Evolutionary conservation across 75 land plant genomes (phyloP).

Genomic region (Sequoiadendron giganteum): DNA sequence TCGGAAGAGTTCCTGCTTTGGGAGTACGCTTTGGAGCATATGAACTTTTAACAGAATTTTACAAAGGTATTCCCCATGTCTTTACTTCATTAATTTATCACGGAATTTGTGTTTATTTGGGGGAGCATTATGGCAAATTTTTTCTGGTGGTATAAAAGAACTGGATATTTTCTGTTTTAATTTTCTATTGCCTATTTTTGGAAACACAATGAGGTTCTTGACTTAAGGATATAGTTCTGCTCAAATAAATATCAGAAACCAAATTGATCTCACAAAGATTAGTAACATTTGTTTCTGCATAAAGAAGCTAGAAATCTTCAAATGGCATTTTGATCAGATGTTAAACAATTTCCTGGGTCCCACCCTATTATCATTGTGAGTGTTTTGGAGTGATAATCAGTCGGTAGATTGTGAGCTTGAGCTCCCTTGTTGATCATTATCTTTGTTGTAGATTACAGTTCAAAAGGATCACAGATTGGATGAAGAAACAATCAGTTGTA

Average conservation of each 20-base stretch:
- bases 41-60: constrained; percentile 66
- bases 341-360: background rate
- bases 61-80: constrained; percentile 40
- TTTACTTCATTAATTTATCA: background rate
- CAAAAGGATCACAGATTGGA: background rate
- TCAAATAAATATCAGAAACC: background rate
- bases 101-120: background rate
- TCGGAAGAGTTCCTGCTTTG: constrained; percentile 52
- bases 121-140: background rate
- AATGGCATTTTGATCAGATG: background rate
- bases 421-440: background rate
- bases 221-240: background rate
- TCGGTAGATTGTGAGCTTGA: background rate
- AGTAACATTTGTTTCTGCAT: background rate
- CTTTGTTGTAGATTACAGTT: background rate
- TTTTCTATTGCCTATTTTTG: background rate
- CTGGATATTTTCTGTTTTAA: background rate
- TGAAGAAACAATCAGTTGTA: background rate
- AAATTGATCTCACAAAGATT: background rate
- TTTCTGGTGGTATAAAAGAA: background rate
- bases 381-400: background rate
- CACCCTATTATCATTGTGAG: background rate
- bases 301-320: background rate
- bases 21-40: constrained; percentile 81
- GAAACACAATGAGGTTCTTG: background rate